Evolutionary conservation across 352 stramenopile species (phyloP), one percentile per base, ranked within the genome.

Genomic region (Phytophthora colocasiae): DNA sequence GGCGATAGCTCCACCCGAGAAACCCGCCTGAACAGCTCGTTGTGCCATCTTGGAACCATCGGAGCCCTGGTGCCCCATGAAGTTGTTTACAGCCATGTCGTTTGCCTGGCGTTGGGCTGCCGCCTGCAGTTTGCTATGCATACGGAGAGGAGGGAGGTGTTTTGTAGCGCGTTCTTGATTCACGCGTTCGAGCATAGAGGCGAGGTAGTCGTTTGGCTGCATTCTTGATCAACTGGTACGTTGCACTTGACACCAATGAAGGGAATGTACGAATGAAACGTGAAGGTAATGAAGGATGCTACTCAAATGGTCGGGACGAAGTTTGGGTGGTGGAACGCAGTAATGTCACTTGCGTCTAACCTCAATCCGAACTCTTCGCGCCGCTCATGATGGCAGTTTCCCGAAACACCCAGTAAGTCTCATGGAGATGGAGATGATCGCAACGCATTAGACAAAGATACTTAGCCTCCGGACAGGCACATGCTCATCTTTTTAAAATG

Each of bases 1-100:
- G 15, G 62, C 78, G 4, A 85, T 60, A 55, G 49, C 72, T 12
- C 64, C 73, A 29, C 77, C 80, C 22, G 70, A 67, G 54, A 84
- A 86, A 15, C 77, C 72, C 29, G 78, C 41, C n/a, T 61, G 58
- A 43, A 50, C 72, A 34, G 74, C 68, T 4, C 80, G 80, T 22
- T 63, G 34, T 1, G 22, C 24, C 66, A 80, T 78, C 2, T 64
- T 79, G n/a, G 73, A 82, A 2, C 76, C 79, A 26, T 71, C 63
- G 19, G 71, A 75, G 8, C 79, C 79, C 1, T 57, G 71, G 66
- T 88, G 79, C 29, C 51, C 54, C 71, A 85, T 85, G 47, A 75
- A 83, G 44, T 77, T 73, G 29, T 81, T 69, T 0, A 19, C 59
- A 22, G 77, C 77, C 63, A 78, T 77, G 50, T 86, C 74, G 12